Percentiles rank a stretch among this genome's conserved stretches.
phyloP scores from a whole-genome alignment of 495 filamentous ascomycete genomes.

The Penicillium ucsense region DNA sequence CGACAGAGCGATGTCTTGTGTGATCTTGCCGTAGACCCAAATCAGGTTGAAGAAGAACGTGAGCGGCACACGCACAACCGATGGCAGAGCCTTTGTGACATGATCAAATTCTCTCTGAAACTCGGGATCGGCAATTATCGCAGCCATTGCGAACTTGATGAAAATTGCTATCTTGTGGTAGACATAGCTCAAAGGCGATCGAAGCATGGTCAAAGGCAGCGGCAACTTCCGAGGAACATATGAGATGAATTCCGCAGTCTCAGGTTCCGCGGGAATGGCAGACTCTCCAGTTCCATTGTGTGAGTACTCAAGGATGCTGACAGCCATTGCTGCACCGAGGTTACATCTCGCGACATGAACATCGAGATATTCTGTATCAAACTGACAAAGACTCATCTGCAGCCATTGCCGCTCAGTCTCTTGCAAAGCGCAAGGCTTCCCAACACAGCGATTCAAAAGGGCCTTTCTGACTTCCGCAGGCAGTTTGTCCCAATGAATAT shows the following conservation, averaged over 20 bases:
- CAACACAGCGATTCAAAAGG: constrained; percentile 30
- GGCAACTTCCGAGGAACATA: constrained; percentile 22
- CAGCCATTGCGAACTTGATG: constrained; percentile 45
- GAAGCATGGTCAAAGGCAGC: constrained; percentile 14
- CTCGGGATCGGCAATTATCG: constrained; percentile 47
- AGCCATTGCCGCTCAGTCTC: constrained; percentile 25
- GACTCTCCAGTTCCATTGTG: constrained; percentile 26
- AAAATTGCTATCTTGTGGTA: constrained; percentile 32
- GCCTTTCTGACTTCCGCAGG: constrained; percentile 24
- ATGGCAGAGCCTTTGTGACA: constrained; percentile 25
- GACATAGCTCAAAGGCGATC: constrained; percentile 19
- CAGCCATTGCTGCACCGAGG: constrained; percentile 28
- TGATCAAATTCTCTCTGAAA: constrained; percentile 49
- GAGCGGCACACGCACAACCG: constrained; percentile 28
- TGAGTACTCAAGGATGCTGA: constrained; percentile 32
- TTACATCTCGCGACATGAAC: constrained; percentile 34
- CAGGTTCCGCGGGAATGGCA: constrained; percentile 17
- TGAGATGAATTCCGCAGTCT: constrained; percentile 23
- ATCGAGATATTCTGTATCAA: constrained; percentile 25
- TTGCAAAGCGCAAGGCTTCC: constrained; percentile 18
- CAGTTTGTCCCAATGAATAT: constrained; percentile 35
- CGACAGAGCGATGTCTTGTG: constrained; percentile 30
- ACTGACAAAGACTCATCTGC: constrained; percentile 24
- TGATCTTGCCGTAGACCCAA: constrained; percentile 38
- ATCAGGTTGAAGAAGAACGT: constrained; percentile 33